Evolutionary conservation across 1,139 yeast species (phyloP), one percentile per base, ranked within the genome.

Genomic region (Debaryomyces psychrophilus): DNA sequence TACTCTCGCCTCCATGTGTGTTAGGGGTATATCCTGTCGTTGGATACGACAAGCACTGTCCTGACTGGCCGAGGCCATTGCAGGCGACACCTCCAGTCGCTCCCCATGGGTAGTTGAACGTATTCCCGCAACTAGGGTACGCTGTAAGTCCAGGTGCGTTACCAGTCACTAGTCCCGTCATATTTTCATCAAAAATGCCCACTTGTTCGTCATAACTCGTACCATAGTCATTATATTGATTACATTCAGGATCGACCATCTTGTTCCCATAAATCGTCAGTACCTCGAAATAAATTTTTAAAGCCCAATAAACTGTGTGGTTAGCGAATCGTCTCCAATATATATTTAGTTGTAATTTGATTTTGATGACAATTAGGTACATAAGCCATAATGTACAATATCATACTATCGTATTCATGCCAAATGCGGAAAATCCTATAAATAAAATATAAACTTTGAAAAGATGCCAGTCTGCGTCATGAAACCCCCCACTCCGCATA

Each of bases 201-300:
- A 2, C 23, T 11, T 23, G 27, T 14, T 38, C 41, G 3, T 38
- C 41, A 12, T 38, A 38, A 8, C 25, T 12, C 11, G 26, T 8
- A 3, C 40, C 33, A 15, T 18, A 2, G 12, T 38, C 41, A 14
- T 12, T 14, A 12, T 17, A 20, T n/a, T 28, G 33, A 38, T 8
- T 38, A 12, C 9, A 20, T 29, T 38, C 41, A 27, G 41, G 34
- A 11, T 38, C 41, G 18, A 17, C 27, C 34, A 38, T 28, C 15
- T 28, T 17, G 18, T 26, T 20, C 18, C 40, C 15, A 26, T 17
- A 25, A 6, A 37, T 37, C 36, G 11, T 33, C n/a, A 33, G 18
- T 8, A 15, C n/a, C 36, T 17, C 22, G 3, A 20, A 20, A 4
- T 20, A 9, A 26, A 26, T 26, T 26, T 26, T 9, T 26, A 29